These are phyloP conservation scores for Fulvia fulva DNA, from an alignment of 2,329 filamentous ascomycete genomes.

Conservation along the genomic window DNA sequence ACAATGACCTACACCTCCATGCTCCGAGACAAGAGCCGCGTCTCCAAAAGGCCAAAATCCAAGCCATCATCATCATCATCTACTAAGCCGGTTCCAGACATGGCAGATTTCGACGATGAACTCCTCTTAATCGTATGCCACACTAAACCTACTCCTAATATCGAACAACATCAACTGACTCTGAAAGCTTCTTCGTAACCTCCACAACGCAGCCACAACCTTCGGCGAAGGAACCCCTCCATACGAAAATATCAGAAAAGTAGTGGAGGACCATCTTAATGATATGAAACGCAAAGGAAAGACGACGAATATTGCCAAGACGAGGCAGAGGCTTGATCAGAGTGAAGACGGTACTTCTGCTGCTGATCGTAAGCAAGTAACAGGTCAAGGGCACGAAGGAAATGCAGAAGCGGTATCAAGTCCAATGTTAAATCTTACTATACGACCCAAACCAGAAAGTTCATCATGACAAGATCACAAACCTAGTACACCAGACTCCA, in stretches of 20 bases:
- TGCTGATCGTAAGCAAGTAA: too few relatives aligned
- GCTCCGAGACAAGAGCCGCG: neutral
- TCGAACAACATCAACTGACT: too few relatives aligned
- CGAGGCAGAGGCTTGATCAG: neutral
- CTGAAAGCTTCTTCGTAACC: conserved; percentile 36
- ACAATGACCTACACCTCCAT: neutral
- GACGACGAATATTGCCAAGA: conserved; percentile 25
- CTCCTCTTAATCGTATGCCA: conserved; percentile 23
- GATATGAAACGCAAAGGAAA: conserved; percentile 26
- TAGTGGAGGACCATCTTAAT: conserved; percentile 31
- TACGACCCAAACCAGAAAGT: neutral
- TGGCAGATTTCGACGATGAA: conserved; percentile 25
- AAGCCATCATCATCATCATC: neutral
- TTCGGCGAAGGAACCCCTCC: conserved; percentile 34
- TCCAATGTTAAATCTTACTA: neutral
- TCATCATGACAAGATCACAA: neutral
- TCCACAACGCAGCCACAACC: conserved; percentile 34
- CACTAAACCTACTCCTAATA: too few relatives aligned
- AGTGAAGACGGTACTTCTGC: neutral
- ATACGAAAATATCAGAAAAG: conserved; percentile 29
- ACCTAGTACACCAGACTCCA: too few relatives aligned
- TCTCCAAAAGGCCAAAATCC: neutral
- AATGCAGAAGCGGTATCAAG: neutral
- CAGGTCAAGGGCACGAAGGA: neutral
- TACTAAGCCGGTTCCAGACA: conserved; percentile 3